Conservation (phyloP, 306 rosid species). For the Hippophae gyantsensis region DNA sequence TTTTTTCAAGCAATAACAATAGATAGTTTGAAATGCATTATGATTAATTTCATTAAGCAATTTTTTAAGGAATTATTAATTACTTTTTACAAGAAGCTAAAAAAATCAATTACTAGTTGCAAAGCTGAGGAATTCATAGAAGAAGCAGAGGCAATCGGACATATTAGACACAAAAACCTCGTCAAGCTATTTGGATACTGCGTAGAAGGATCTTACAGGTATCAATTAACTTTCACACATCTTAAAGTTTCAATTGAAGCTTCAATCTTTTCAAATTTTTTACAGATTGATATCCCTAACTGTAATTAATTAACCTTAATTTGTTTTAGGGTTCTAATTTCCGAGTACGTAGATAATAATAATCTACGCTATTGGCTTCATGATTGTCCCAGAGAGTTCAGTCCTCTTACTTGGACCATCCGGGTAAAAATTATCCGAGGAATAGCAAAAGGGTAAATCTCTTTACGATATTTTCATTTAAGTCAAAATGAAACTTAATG, state of each 20-base stretch:
- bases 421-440: conserved; percentile 45
- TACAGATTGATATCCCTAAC: not conserved
- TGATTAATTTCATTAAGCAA: too few species aligned
- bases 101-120: conserved; percentile 16
- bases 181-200: conserved; percentile 49
- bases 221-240: conserved; percentile 2
- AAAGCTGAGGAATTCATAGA: conserved; percentile 37
- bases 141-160: conserved; percentile 49
- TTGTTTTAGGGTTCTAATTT: conserved; percentile 36
- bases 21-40: too few species aligned
- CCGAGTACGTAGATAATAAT: conserved; percentile 47
- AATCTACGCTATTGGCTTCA: conserved; percentile 61
- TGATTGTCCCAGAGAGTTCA: conserved; percentile 28
- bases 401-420: conserved; percentile 52
- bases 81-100: too few species aligned
- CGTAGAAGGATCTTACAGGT: conserved; percentile 39
- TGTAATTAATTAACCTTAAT: not conserved
- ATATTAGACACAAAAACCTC: conserved; percentile 42
- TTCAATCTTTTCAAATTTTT: not conserved
- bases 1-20: too few species aligned
- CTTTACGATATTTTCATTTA: too few species aligned
- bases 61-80: too few species aligned
- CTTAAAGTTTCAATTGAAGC: not conserved
- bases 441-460: conserved; percentile 60
- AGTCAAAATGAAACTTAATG: too few species aligned